Conservation (phyloP, 169 alveolate species). For the Cryptosporidium bovis region DNA sequence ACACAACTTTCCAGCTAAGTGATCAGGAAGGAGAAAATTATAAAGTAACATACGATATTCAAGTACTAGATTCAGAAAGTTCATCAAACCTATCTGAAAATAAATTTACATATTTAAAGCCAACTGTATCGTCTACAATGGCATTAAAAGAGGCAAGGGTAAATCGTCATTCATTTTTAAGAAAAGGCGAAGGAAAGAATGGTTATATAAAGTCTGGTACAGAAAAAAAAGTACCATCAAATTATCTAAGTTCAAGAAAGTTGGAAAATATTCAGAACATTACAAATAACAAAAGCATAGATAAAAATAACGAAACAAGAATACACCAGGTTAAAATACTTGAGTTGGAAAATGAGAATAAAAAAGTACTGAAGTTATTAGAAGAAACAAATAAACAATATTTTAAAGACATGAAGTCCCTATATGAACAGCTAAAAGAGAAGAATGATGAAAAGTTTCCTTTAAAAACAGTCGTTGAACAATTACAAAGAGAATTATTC, state of each 20-base stretch:
- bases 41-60: neutral
- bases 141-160: neutral
- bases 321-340: slow-evolving; percentile 3
- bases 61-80: neutral
- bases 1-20: slow-evolving; percentile 37
- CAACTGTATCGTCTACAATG: slow-evolving; percentile 42
- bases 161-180: slow-evolving; percentile 29
- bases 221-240: slow-evolving; percentile 7
- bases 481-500: slow-evolving; percentile 53
- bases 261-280: neutral
- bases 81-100: neutral
- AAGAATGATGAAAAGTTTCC: slow-evolving; percentile 62
- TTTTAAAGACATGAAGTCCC: slow-evolving; percentile 28
- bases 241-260: neutral
- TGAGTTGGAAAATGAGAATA: slow-evolving; percentile 33
- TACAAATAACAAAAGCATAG: neutral
- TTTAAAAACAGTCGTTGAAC: slow-evolving; percentile 51
- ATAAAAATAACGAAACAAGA: neutral
- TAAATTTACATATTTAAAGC: slow-evolving; percentile 36
- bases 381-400: slow-evolving; percentile 40
- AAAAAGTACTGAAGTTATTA: slow-evolving; percentile 1
- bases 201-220: neutral
- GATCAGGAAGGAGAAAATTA: slow-evolving; percentile 19
- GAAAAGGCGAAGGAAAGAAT: slow-evolving; percentile 66
- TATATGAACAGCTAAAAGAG: slow-evolving; percentile 45